Percentiles rank a stretch among this genome's conserved stretches.
Conservation (phyloP, 805 yeast genomes). For the Candida easanensis region DNA sequence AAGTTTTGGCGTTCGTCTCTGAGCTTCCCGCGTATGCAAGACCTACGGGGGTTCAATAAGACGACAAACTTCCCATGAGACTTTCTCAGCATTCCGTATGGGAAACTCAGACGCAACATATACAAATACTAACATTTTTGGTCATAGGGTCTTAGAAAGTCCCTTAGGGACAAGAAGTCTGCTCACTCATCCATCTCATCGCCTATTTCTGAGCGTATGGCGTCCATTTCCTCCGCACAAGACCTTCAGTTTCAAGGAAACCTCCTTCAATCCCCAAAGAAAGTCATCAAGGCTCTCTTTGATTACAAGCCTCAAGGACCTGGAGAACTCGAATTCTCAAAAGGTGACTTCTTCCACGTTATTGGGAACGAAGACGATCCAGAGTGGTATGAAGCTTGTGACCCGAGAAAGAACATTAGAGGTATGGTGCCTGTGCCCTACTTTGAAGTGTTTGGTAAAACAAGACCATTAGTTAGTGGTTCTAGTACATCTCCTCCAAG, state of each 20-base stretch:
- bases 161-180: slow-evolving; percentile 27
- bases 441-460: slow-evolving; percentile 74
- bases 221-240: slow-evolving; percentile 23
- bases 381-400: slow-evolving; percentile 83
- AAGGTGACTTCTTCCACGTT: slow-evolving; percentile 90
- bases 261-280: slow-evolving; percentile 57
- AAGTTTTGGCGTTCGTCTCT: neutral
- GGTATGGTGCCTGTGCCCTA: slow-evolving; percentile 88
- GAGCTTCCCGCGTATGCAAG: neutral
- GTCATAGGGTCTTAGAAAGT: slow-evolving; percentile 27
- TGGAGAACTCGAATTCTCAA: slow-evolving; percentile 72
- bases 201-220: slow-evolving; percentile 19
- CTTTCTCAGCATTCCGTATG: neutral
- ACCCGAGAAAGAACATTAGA: slow-evolving; percentile 70
- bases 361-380: slow-evolving; percentile 54
- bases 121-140: neutral
- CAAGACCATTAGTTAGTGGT: slow-evolving; percentile 37
- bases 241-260: slow-evolving; percentile 25
- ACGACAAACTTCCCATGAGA: neutral
- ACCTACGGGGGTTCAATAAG: neutral
- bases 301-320: slow-evolving; percentile 77
- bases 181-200: slow-evolving; percentile 26
- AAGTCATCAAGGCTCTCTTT: slow-evolving; percentile 78
- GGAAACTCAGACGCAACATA: too few species aligned
- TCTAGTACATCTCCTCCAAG: slow-evolving; percentile 4